Evolutionary conservation across 768 basidiomycete genomes (phyloP).

Genomic region (Trametes sanguinea): DNA sequence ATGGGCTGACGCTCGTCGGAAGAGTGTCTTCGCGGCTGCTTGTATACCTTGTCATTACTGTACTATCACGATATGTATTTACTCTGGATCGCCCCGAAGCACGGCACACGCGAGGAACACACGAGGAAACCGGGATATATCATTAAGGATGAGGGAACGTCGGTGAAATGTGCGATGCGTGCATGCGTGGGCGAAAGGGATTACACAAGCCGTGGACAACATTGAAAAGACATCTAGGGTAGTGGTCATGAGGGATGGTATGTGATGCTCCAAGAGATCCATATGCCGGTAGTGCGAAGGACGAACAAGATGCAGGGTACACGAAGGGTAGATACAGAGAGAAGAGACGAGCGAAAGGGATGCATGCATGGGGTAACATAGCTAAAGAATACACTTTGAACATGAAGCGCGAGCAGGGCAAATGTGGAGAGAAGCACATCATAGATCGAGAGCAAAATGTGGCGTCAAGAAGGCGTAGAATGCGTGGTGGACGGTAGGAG

Average conservation of each 20-base stretch:
- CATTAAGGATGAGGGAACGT: background rate
- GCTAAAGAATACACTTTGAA: slow-evolving; percentile 18
- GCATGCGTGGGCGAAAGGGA: background rate
- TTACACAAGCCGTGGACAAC: slow-evolving; percentile 20
- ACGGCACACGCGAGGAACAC: background rate
- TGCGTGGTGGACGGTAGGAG: background rate
- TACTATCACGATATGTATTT: slow-evolving; percentile 21
- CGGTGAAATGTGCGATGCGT: background rate
- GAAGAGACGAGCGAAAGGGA: background rate
- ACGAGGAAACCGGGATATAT: background rate
- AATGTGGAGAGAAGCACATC: background rate
- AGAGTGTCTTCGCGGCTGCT: background rate
- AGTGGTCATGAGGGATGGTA: background rate
- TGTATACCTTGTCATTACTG: slow-evolving; percentile 20
- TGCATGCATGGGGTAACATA: slow-evolving; percentile 7
- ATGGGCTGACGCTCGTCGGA: background rate
- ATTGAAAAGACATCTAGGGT: background rate
- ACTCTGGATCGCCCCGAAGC: slow-evolving; percentile 1
- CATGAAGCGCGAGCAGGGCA: background rate
- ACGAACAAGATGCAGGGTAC: background rate
- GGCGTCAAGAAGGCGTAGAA: slow-evolving; percentile 5
- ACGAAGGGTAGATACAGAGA: background rate
- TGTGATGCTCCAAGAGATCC: background rate
- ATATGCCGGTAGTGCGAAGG: background rate
- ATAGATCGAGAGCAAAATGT: slow-evolving; percentile 16